Conservation (phyloP, 1,284 basidiomycete species). For the Ceratobasidium sp. region DNA sequence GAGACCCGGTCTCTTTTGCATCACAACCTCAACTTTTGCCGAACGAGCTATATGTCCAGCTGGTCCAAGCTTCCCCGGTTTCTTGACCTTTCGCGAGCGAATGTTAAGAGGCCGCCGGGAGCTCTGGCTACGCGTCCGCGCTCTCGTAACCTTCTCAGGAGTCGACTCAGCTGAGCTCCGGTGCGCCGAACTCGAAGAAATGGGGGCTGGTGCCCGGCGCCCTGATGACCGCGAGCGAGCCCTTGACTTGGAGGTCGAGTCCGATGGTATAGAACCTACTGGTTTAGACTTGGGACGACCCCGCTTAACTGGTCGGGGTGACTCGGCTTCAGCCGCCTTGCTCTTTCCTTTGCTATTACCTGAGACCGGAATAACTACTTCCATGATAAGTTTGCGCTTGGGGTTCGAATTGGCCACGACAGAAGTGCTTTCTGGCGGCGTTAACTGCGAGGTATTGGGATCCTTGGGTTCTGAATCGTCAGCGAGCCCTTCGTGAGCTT, state of each 20-base stretch:
- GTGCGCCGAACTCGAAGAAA: not conserved
- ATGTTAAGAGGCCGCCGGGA: not conserved
- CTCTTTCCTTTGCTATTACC: not conserved
- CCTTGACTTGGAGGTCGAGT: not conserved
- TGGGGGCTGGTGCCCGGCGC: not conserved
- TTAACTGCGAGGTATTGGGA: not conserved
- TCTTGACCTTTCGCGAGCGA: constrained; percentile 2
- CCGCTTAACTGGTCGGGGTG: not conserved
- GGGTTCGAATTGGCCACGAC: not conserved
- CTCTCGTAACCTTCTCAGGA: not conserved
- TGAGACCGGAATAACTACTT: constrained; percentile 21
- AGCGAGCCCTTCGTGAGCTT: not conserved
- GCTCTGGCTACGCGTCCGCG: not conserved
- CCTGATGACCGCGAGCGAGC: not conserved
- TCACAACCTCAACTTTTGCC: constrained; percentile 25
- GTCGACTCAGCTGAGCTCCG: not conserved
- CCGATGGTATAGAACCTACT: not conserved
- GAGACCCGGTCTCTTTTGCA: constrained; percentile 1
- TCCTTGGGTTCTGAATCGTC: not conserved
- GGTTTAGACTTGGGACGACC: constrained; percentile 13
- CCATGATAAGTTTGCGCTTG: constrained; percentile 27
- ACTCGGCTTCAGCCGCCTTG: not conserved
- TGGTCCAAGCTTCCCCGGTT: not conserved
- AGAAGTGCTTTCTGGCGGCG: no score
- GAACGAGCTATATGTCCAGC: constrained; percentile 2